A percentile compares a stretch with the other conserved stretches of the same genome.
Evolutionary conservation across 2,329 filamentous ascomycete species (phyloP).

Genomic region (Decorospora gaudefroyi): DNA sequence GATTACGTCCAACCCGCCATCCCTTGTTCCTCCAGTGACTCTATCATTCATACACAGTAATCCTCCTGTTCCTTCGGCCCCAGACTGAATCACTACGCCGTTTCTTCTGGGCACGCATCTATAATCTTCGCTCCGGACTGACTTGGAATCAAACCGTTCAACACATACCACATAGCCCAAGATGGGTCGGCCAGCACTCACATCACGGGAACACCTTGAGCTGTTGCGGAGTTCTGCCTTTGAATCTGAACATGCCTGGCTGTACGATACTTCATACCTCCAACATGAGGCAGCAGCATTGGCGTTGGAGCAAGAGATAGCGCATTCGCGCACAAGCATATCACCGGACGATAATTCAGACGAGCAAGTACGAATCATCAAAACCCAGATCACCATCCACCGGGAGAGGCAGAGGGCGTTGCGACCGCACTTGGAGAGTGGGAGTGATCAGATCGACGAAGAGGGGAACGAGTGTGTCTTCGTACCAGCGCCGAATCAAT

Average conservation of each 20-base stretch:
- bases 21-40: conserved; percentile 13
- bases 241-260: conserved; percentile 46
- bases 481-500: conserved; percentile 46
- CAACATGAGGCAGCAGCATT: conserved; percentile 44
- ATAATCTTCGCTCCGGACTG: conserved; percentile 2
- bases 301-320: conserved; percentile 43
- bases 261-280: conserved; percentile 45
- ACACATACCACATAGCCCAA: conserved; percentile 14
- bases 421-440: conserved; percentile 45
- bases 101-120: conserved; percentile 2
- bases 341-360: conserved; percentile 46
- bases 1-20: conserved; percentile 16
- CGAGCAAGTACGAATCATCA: conserved; percentile 42
- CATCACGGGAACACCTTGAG: conserved; percentile 40
- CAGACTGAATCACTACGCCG: conserved; percentile 7
- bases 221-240: conserved; percentile 46
- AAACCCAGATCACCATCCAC: conserved; percentile 45
- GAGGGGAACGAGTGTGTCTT: conserved; percentile 46
- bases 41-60: too few relatives aligned
- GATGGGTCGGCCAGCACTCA: conserved; percentile 35
- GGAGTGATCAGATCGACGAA: conserved; percentile 43
- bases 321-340: conserved; percentile 39
- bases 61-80: conserved; percentile 9
- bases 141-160: neutral
- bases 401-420: conserved; percentile 42